phyloP scores from a whole-genome alignment of 371 early-diverging fungal genomes.

The Thermomucor indicae-seudaticae region DNA sequence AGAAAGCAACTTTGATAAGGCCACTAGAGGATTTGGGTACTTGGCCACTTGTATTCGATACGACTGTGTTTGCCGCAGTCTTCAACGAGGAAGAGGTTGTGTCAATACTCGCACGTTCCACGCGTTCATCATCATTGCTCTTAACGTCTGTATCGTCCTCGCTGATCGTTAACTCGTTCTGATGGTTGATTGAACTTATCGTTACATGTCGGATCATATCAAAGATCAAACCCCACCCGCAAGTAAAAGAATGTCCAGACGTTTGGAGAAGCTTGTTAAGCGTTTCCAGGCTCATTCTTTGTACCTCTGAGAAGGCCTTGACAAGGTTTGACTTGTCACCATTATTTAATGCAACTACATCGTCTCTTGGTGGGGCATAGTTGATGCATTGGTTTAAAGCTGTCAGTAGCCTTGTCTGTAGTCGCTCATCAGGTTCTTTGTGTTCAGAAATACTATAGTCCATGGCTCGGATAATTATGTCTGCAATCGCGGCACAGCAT shows the following conservation, averaged over 20 bases:
- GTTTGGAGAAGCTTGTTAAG: conserved; percentile 87
- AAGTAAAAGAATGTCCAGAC: conserved; percentile 83
- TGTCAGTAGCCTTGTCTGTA: conserved; percentile 48
- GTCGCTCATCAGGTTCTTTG: conserved; percentile 49
- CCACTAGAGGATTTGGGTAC: conserved; percentile 31
- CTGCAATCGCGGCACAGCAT: conserved; percentile 79
- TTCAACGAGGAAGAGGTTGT: conserved; percentile 22
- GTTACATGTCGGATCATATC: conserved; percentile 76
- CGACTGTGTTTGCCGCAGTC: conserved; percentile 2
- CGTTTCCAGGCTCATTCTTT: conserved; percentile 83
- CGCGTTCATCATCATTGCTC: conserved; percentile 7
- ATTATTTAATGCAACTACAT: conserved; percentile 7
- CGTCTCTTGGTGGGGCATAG: conserved; percentile 15
- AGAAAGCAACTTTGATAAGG: conserved; percentile 85
- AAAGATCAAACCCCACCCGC: conserved; percentile 89
- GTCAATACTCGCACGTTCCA: conserved; percentile 27
- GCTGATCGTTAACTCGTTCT: neutral
- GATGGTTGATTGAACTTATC: neutral
- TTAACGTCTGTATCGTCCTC: conserved; percentile 12
- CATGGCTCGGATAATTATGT: conserved; percentile 74
- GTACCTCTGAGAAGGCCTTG: conserved; percentile 61
- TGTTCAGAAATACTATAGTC: conserved; percentile 54
- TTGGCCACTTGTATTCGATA: neutral
- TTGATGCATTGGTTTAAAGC: conserved; percentile 44
- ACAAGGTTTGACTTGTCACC: conserved; percentile 5